Evolutionary conservation across 2,329 filamentous ascomycete species (phyloP), one percentile per base, ranked within the genome.

Genomic region (Fusarium aywerte): DNA sequence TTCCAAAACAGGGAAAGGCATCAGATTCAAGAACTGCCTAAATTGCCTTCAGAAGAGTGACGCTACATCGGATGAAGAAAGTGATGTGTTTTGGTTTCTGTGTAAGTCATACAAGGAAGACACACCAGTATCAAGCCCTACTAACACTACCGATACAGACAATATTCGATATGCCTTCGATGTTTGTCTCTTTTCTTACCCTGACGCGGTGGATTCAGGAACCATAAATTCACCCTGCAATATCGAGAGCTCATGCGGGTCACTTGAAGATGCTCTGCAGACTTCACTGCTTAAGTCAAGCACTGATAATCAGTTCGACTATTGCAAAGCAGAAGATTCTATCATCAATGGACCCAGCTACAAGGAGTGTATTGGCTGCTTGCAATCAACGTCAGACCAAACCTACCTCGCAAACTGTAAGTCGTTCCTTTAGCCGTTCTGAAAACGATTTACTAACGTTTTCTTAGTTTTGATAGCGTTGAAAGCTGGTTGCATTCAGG

Each of bases 351-450:
- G 73, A 2, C 21, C 68, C 0, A 72, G 74, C 23, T 70, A 80
- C 8, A 72, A 78, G 16, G 63, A 76, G 0, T 85, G 84, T 40
- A 69, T 80, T 2, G 68, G 76, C 15, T 86, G 84, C 29, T 75
- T 86, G 5, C 74, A 76, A n/a, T 71, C 78, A 0, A 82, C 77
- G 18, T 59, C 73, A 0, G 68, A 78, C 7, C 81, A 84, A 50
- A 71, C 62, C 4, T 85, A 83, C 39, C 71, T 85, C 3, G 75
- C 82, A 4, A 86, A 86, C 66, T 85, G 84, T 85, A 72, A 62
- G 83, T 49, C n/a, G 11, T 9, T 4, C n/a, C 3, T 12, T 5
- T 21, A 10, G 13, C 15, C 3, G 8, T 11, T 29, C 44, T 5
- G 2, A 2, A 43, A 29, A 3, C 12, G 8, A 12, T 9, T 13